Evolutionary conservation across 2,329 filamentous ascomycete species (phyloP).

Genomic region (Fusarium pseudograminearum): DNA sequence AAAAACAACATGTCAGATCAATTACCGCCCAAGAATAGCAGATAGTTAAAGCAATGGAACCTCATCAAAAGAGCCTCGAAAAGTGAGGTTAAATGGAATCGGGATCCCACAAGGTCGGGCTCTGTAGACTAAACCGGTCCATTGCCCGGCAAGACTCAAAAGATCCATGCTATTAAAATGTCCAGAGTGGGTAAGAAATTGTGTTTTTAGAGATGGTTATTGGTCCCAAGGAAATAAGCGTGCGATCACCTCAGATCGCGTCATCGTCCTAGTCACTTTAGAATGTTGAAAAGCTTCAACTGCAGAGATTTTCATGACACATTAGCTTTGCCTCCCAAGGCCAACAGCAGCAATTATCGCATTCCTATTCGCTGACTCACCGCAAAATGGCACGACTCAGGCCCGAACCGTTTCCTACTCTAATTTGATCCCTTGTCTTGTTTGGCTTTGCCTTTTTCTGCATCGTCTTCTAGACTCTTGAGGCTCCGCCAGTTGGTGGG

Average conservation of each 20-base stretch:
- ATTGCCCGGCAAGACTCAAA: slow-evolving; percentile 25
- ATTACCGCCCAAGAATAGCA: slow-evolving; percentile 5
- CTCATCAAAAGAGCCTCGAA: slow-evolving; percentile 4
- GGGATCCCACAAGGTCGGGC: slow-evolving; percentile 25
- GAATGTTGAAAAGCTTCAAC: slow-evolving; percentile 14
- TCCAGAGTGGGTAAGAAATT: slow-evolving; percentile 33
- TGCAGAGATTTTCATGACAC: slow-evolving; percentile 41
- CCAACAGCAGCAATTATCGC: background rate
- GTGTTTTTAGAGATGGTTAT: slow-evolving; percentile 4
- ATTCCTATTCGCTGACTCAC: slow-evolving; percentile 33
- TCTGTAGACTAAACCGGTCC: slow-evolving; percentile 19
- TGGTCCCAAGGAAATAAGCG: slow-evolving; percentile 25
- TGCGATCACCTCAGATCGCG: slow-evolving; percentile 49
- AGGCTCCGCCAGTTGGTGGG: slow-evolving; percentile 24
- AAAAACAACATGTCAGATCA: slow-evolving; percentile 3
- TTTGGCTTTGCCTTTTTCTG: slow-evolving; percentile 32
- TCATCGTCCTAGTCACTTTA: slow-evolving; percentile 45
- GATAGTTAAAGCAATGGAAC: slow-evolving; percentile 27
- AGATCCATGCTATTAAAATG: slow-evolving; percentile 19
- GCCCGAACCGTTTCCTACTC: slow-evolving; percentile 24
- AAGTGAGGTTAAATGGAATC: slow-evolving; percentile 9
- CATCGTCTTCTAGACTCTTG: slow-evolving; percentile 43
- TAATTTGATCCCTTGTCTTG: background rate
- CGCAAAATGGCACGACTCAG: slow-evolving; percentile 36
- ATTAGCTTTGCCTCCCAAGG: slow-evolving; percentile 28